A percentile compares a stretch with the other conserved stretches of the same genome.
Evolutionary conservation across 345 rosid species (phyloP).

Genomic region (Lepidium sativum): DNA sequence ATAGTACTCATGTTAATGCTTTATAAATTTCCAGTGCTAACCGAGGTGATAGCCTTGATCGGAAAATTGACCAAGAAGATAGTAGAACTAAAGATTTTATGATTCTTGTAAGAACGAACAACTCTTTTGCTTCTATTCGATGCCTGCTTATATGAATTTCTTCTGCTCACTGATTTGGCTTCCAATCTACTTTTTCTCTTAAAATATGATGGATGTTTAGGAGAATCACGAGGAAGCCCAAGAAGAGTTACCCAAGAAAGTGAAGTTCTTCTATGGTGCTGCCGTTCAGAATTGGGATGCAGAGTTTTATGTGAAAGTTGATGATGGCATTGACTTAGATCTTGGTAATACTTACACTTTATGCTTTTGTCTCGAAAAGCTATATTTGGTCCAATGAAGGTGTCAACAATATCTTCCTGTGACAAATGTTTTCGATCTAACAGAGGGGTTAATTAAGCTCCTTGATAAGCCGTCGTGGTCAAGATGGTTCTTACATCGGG

Average conservation of each 20-base stretch:
- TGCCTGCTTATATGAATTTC: not conserved
- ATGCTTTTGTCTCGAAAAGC: conserved; percentile 1
- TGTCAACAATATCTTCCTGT: not conserved
- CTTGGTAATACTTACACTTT: conserved; percentile 49
- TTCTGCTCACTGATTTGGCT: not conserved
- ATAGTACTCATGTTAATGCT: conserved; percentile 6
- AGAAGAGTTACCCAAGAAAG: conserved; percentile 91
- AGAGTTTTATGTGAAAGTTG: conserved; percentile 83
- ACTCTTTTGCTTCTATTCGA: conserved; percentile 4
- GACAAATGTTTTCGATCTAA: conserved; percentile 16
- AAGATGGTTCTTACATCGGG: conserved; percentile 79
- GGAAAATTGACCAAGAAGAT: conserved; percentile 72
- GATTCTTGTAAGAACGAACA: conserved; percentile 61
- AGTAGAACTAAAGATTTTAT: conserved; percentile 66
- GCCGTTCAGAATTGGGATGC: conserved; percentile 97
- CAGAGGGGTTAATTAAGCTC: conserved; percentile 76
- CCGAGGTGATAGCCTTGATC: conserved; percentile 96
- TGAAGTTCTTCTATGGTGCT: conserved; percentile 71
- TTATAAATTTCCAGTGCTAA: conserved; percentile 55
- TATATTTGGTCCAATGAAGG: not conserved
- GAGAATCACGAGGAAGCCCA: conserved; percentile 96
- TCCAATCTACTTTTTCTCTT: not conserved
- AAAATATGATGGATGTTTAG: conserved; percentile 27
- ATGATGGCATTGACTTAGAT: conserved; percentile 70
- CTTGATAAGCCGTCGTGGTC: conserved; percentile 64